A percentile compares a stretch with the other conserved stretches of the same genome.
These are phyloP conservation scores for Penicillium ucsense DNA, from an alignment of 495 filamentous ascomycete species.

Conservation along the genomic window DNA sequence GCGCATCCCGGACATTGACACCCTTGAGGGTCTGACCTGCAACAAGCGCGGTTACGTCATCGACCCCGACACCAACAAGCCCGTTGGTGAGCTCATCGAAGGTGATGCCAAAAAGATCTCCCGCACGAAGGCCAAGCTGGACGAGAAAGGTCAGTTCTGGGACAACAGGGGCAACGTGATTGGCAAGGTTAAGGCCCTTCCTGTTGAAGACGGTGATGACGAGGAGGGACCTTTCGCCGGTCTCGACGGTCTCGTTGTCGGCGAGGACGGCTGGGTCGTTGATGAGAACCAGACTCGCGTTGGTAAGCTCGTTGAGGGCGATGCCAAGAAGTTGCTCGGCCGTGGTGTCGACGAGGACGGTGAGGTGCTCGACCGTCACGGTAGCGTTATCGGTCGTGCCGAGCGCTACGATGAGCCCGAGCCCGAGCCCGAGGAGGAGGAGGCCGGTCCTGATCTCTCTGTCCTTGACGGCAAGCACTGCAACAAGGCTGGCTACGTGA, in stretches of 20 bases:
- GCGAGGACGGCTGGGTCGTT: slow-evolving; percentile 48
- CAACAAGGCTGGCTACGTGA: slow-evolving; percentile 74
- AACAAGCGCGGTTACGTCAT: slow-evolving; percentile 56
- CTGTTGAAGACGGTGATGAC: slow-evolving; percentile 45
- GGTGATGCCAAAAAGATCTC: slow-evolving; percentile 52
- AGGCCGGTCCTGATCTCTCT: slow-evolving; percentile 44
- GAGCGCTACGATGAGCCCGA: slow-evolving; percentile 49
- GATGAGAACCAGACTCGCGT: slow-evolving; percentile 51
- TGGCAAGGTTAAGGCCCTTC: slow-evolving; percentile 47
- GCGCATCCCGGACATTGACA: slow-evolving; percentile 44
- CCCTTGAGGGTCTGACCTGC: slow-evolving; percentile 50
- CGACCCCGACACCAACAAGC: slow-evolving; percentile 37
- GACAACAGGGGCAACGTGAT: slow-evolving; percentile 51
- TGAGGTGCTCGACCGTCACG: slow-evolving; percentile 53
- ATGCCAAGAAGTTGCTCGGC: slow-evolving; percentile 54
- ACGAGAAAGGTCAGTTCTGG: slow-evolving; percentile 55
- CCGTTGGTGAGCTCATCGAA: slow-evolving; percentile 50
- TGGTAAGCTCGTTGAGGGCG: slow-evolving; percentile 49
- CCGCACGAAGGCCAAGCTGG: slow-evolving; percentile 42
- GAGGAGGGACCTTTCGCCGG: slow-evolving; percentile 55
- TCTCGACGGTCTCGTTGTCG: slow-evolving; percentile 52
- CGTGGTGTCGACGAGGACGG: slow-evolving; percentile 55
- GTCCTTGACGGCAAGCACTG: slow-evolving; percentile 54
- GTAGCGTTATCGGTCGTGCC: slow-evolving; percentile 51
- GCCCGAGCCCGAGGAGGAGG: slow-evolving; percentile 4